Conservation (phyloP, 495 filamentous ascomycete genomes). For the Penicillium malachiteum region DNA sequence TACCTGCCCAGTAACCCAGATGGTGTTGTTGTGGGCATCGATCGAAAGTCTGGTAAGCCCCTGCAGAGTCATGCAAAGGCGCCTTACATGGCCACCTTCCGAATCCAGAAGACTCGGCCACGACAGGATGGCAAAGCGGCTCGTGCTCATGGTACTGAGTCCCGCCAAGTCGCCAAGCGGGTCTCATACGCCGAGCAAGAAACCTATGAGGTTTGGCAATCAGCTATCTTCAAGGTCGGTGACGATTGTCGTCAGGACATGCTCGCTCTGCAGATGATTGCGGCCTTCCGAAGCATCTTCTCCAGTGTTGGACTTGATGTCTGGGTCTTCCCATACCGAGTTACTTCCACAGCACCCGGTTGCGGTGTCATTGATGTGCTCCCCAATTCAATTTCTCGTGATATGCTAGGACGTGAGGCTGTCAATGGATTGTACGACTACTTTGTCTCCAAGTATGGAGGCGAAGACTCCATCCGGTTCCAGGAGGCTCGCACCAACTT, state of each 20-base stretch:
- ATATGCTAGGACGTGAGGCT: constrained; percentile 97
- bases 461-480: constrained; percentile 89
- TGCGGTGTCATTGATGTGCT: constrained; percentile 98
- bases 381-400: constrained; percentile 94
- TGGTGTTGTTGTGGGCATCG: constrained; percentile 93
- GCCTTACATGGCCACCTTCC: constrained; percentile 97
- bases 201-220: constrained; percentile 93
- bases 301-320: constrained; percentile 91
- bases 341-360: constrained; percentile 96
- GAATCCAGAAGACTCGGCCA: constrained; percentile 77
- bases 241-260: constrained; percentile 98
- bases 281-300: constrained; percentile 95
- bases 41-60: constrained; percentile 95
- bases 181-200: constrained; percentile 36
- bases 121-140: constrained; percentile 26
- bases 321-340: constrained; percentile 94
- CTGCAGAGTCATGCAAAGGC: constrained; percentile 97
- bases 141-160: constrained; percentile 35
- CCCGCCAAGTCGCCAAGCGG: constrained; percentile 53
- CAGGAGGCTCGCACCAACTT: constrained; percentile 96
- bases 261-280: constrained; percentile 94
- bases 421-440: constrained; percentile 98
- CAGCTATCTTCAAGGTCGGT: constrained; percentile 99
- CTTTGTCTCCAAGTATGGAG: constrained; percentile 94
- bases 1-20: constrained; percentile 98